Base-by-base conservation (phyloP, 306 rosid species). In the Begonia loranthoides region DNA sequence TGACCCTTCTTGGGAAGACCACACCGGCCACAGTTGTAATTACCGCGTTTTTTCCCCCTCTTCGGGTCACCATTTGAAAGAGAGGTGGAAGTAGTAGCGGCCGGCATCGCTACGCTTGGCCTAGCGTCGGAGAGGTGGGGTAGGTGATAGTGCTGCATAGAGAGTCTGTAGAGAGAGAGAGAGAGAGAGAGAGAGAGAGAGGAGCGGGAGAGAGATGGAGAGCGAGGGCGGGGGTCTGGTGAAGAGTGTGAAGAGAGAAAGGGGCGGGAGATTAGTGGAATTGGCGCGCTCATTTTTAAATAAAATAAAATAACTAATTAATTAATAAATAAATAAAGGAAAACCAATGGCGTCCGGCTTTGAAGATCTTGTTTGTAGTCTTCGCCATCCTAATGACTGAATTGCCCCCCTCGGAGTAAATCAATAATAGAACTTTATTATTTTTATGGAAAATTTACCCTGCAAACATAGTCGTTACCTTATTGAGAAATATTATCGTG, bases 1-100 rank as follows among this genome's bases (percentile, higher is more conserved):
- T 92, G 96, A 12, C 99, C 99, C 41, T 80, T 86, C 67, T 92
- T 86, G 0, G 99, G 99, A 0, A 62, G 80, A 12, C 96, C 96
- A 12, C 99, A 92, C 0, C 94, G 87, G 41, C 99, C 88, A 15
- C 99, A 92, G 74, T 70, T 83, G 57, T 92, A 92, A 48, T 72
- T 75, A 6, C 99, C 99, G 0, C 99, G 88, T 60, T 69, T 78
- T 50, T 75, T 92, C 15, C 70, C 82, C 1, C 64, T 70, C 66
- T 83, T 92, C 1, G 47, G 46, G 0, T 66, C 78, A 8, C 7
- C 4, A 0, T 66, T 70, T 14, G 76, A 63, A 2, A 33, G 11
- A 4, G 58, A 13, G 10, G 62, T 24, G 36, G 56, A 15, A 0
- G 64, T 55, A 60, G 50, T 60, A 4, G 52, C 16, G 53, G 51